Percentiles rank a stretch among this genome's conserved stretches.
Evolutionary conservation across 2,329 filamentous ascomycete genomes (phyloP).

Genomic region (Coleophoma eucalyptorum): DNA sequence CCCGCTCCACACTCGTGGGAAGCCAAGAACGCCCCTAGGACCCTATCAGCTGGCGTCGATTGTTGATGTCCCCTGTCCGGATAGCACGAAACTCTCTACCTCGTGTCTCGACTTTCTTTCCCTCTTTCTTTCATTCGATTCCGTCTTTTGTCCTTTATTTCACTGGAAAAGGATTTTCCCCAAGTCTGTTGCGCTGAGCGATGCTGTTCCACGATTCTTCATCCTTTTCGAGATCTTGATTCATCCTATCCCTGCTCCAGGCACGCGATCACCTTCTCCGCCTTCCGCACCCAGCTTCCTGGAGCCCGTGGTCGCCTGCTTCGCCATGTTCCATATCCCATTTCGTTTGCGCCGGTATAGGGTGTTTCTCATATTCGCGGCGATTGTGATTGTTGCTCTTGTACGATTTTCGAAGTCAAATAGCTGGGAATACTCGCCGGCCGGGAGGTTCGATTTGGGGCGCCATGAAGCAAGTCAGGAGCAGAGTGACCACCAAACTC

Average conservation of each 20-base stretch:
- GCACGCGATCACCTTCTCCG: background rate
- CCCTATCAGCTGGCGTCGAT: too few relatives aligned
- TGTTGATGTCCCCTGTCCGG: too few relatives aligned
- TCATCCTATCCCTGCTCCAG: background rate
- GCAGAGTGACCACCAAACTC: background rate
- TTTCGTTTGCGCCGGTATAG: slow-evolving; percentile 58
- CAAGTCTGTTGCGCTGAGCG: background rate
- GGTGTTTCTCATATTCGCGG: slow-evolving; percentile 52
- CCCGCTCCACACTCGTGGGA: too few relatives aligned
- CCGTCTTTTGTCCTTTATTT: too few relatives aligned
- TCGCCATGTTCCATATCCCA: background rate
- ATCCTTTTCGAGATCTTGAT: background rate
- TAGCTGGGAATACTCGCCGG: slow-evolving; percentile 22
- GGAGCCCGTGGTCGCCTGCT: too few relatives aligned
- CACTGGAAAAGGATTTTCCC: too few relatives aligned
- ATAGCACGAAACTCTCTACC: too few relatives aligned
- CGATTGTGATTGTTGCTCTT: slow-evolving; percentile 50
- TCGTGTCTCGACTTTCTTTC: too few relatives aligned
- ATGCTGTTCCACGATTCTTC: background rate
- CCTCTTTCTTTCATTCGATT: too few relatives aligned
- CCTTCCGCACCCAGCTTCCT: background rate
- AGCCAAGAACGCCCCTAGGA: too few relatives aligned
- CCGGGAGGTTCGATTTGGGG: background rate
- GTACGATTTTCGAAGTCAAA: slow-evolving; percentile 44
- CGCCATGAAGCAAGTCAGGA: background rate